Evolutionary conservation across 345 rosid species (phyloP).

Genomic region (Chamaenerion angustifolium): DNA sequence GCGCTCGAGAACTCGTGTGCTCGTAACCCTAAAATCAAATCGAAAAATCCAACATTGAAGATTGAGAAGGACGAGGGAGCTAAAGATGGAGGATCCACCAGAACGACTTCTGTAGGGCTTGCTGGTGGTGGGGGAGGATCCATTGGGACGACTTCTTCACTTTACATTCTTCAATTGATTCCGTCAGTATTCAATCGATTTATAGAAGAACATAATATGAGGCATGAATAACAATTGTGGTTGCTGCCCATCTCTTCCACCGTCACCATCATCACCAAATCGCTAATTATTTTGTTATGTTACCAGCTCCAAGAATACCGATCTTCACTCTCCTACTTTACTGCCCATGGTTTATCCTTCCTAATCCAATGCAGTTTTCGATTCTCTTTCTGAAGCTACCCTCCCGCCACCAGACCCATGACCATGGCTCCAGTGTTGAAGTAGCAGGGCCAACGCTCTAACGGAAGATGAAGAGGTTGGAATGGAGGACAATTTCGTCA

Average conservation of each 20-base stretch:
- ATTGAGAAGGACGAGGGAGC: constrained; percentile 59
- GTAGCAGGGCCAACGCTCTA: constrained; percentile 61
- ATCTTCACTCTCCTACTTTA: too few relatives aligned
- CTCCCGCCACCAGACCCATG: constrained; percentile 64
- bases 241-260: too few relatives aligned
- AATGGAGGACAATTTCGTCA: too few relatives aligned
- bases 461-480: too few relatives aligned
- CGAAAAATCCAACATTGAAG: constrained; percentile 53
- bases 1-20: constrained; percentile 45
- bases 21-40: constrained; percentile 53
- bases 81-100: constrained; percentile 43
- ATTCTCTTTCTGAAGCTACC: constrained; percentile 53
- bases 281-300: neutral
- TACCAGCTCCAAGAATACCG: neutral
- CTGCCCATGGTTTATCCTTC: constrained; percentile 89
- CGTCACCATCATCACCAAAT: neutral
- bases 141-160: too few relatives aligned
- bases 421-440: constrained; percentile 99
- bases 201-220: neutral
- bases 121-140: constrained; percentile 15
- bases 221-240: too few relatives aligned
- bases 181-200: constrained; percentile 1
- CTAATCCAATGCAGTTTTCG: constrained; percentile 93
- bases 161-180: too few relatives aligned
- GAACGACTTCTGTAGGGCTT: constrained; percentile 22